Conservation (phyloP, 108 stramenopile species). For the Nitzschia sp. region DNA sequence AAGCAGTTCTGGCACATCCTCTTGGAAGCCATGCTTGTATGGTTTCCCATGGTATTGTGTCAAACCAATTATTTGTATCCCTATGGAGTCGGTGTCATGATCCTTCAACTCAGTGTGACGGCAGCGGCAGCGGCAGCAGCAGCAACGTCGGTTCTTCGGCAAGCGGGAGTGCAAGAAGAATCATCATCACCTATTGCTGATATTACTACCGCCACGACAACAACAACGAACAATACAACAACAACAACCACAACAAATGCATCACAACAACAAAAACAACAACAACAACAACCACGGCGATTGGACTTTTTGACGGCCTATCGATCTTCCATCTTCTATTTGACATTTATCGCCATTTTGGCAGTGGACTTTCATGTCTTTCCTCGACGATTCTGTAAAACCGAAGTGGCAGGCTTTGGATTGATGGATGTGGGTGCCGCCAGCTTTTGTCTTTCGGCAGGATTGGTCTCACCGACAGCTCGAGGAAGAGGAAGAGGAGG, state of each 20-base stretch:
- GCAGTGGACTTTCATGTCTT: conserved; percentile 93
- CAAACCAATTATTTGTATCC: conserved; percentile 55
- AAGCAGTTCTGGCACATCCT: too few species aligned
- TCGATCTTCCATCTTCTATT: conserved; percentile 61
- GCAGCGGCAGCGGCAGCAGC: too few species aligned
- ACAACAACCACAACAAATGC: not conserved
- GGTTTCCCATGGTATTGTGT: conserved; percentile 75
- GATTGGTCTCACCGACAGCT: conserved; percentile 41
- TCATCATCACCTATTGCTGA: not conserved
- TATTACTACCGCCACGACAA: not conserved
- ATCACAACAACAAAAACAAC: conserved; percentile 8
- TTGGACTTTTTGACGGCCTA: conserved; percentile 54
- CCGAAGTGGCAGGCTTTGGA: conserved; percentile 87
- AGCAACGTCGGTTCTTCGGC: not conserved
- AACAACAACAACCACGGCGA: not conserved
- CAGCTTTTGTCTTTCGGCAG: conserved; percentile 84
- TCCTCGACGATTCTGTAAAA: conserved; percentile 93
- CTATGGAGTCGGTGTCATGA: conserved; percentile 31
- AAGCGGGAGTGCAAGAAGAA: not conserved
- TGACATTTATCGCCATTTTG: conserved; percentile 90
- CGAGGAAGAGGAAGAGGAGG: not conserved
- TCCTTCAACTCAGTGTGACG: conserved; percentile 6
- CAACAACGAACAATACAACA: conserved; percentile 1
- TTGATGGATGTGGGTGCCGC: conserved; percentile 97
- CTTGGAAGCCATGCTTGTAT: conserved; percentile 47